Conservation (phyloP, 768 basidiomycete genomes). For the Psilocybe azurescens region DNA sequence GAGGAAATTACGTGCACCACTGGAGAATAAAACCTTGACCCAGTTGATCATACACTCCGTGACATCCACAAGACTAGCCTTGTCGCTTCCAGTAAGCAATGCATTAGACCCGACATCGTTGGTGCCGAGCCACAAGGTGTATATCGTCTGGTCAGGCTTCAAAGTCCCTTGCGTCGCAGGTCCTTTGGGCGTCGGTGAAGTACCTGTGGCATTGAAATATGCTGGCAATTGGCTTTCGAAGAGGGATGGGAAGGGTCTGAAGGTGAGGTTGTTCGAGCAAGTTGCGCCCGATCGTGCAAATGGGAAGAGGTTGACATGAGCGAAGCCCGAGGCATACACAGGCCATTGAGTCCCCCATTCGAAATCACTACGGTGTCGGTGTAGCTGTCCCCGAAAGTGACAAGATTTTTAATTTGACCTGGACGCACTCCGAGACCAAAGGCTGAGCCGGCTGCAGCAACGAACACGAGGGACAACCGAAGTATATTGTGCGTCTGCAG, state of each 20-base stretch:
- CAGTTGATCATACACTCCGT: conserved; percentile 63
- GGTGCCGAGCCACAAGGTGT: conserved; percentile 73
- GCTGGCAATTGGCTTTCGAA: conserved; percentile 62
- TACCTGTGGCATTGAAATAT: conserved; percentile 40
- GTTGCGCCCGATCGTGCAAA: conserved; percentile 69
- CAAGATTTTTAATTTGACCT: conserved; percentile 62
- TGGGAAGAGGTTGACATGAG: conserved; percentile 55
- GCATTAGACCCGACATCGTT: conserved; percentile 64
- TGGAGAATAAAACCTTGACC: conserved; percentile 58
- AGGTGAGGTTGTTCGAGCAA: conserved; percentile 67
- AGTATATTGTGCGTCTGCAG: not conserved
- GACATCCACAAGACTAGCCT: conserved; percentile 63
- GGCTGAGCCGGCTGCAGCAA: not conserved
- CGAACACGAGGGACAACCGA: not conserved
- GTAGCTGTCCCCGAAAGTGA: conserved; percentile 73
- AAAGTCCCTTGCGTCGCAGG: conserved; percentile 45
- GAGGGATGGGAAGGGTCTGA: conserved; percentile 60
- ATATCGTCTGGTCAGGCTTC: conserved; percentile 54
- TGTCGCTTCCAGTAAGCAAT: conserved; percentile 55
- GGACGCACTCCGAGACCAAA: conserved; percentile 22
- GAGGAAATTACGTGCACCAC: conserved; percentile 69
- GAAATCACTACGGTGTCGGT: conserved; percentile 53
- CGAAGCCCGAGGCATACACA: conserved; percentile 60
- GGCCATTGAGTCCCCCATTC: conserved; percentile 62
- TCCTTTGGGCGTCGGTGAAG: conserved; percentile 31